Evolutionary conservation across 225 moss, liverwort and hornwort species (phyloP), one percentile per base, ranked within the genome.

Genomic region (Physcomitrellopsis africana): DNA sequence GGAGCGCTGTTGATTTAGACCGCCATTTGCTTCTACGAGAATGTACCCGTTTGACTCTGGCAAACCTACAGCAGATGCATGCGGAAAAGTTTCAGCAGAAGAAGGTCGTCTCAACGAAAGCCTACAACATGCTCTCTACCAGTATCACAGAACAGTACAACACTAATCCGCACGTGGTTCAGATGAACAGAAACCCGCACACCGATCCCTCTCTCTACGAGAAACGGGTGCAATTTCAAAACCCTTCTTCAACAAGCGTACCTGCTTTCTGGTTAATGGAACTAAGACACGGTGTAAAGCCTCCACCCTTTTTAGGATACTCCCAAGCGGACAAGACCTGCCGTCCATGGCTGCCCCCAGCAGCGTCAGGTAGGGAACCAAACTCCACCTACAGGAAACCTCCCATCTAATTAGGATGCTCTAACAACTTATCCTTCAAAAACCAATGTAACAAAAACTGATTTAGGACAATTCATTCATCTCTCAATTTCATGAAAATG

Each of bases 1-100:
- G 59, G 93, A 88, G 57, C 93, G 93, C 74, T 94, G 93, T 65
- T 94, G 91, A 59, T 94, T 94, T 8, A 94, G 84, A 32, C 93
- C 93, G 56, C 93, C 93, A 63, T 94, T 94, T n/a, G 93, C 91
- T 65, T 94, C 93, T 17, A 94, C 78, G 16, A 94, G 26, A 37
- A 94, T 72, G 51, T 86, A 91, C 15, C 93, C 93, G 72, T 91
- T 94, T 8, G 89, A 90, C 62, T 84, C 73, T 11, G 87, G 79
- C 41, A 85, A 41, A 74, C 67, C 89, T 91, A 57, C 85, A 82
- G 26, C 62, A 63, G 7, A 41, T 16, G 9, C 69, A 69, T 42
- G 9, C 11, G 11, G 20, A 24, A 16, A 9, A 19, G 15, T 10
- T 46, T 66, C 7, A 66, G 57, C 52, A 47, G 3, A 37, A 47